Conservation (phyloP, 352 stramenopile species). For the Phytophthora pluvialis region DNA sequence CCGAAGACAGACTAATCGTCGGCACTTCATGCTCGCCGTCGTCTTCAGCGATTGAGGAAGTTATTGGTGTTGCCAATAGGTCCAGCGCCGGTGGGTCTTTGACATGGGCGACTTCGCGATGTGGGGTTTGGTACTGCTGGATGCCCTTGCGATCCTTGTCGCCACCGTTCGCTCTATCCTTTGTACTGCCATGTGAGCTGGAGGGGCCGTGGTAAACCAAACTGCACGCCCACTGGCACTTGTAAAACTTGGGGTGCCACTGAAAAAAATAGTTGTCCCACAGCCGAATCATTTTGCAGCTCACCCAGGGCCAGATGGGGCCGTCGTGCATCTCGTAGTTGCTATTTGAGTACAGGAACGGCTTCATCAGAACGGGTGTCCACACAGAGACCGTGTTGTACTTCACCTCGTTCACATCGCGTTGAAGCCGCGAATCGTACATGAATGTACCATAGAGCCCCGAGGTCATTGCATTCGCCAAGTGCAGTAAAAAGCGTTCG, state of each 20-base stretch:
- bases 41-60: conserved; percentile 31
- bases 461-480: conserved; percentile 82
- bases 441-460: conserved; percentile 86
- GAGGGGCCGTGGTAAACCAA: conserved; percentile 46
- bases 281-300: conserved; percentile 77
- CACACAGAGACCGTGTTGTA: conserved; percentile 73
- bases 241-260: conserved; percentile 85
- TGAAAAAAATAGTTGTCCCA: conserved; percentile 90
- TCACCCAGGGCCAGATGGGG: conserved; percentile 85
- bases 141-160: conserved; percentile 14
- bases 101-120: conserved; percentile 11
- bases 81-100: conserved; percentile 34
- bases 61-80: conserved; percentile 35
- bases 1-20: conserved; percentile 32
- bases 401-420: conserved; percentile 66
- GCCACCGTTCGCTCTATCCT: background rate
- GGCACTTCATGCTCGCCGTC: conserved; percentile 24
- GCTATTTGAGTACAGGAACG: conserved; percentile 54
- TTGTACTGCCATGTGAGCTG: conserved; percentile 18
- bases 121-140: conserved; percentile 24
- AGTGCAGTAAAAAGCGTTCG: conserved; percentile 79
- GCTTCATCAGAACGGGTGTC: conserved; percentile 73
- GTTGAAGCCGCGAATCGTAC: conserved; percentile 77
- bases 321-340: conserved; percentile 53
- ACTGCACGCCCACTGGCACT: conserved; percentile 74